Evolutionary conservation across 2,329 filamentous ascomycete species (phyloP), one percentile per base, ranked within the genome.

Genomic region (Trichoderma asperellum): DNA sequence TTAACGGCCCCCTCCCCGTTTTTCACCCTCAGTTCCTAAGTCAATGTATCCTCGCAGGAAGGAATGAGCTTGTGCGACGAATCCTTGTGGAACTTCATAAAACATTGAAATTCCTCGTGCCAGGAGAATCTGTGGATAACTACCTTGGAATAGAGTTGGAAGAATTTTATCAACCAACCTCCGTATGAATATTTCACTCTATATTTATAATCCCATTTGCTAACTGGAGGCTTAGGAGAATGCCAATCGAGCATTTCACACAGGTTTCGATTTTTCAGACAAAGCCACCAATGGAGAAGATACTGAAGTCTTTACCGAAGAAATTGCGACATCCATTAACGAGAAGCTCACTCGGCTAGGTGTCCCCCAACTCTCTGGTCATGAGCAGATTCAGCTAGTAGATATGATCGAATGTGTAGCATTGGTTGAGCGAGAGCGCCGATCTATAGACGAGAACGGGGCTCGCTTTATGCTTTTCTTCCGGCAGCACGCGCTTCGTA

Each of bases 1-100:
- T 98, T 60, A 98, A 97, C 75, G 92, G 93, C 0, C 92, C 94
- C 2, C 82, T 98, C 7, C 93, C 96, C 0, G 86, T 96, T 2
- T 99, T 97, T 74, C 95, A 99, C 75, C 96, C 96, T 0, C 93
- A 97, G 75, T 92, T 97, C 70, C 81, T 98, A 32, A 91, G 92
- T 64, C 92, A 97, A 78, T 95, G 92, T 74, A 93, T 97, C 47
- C 83, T 97, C 32, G 87, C 90, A 24, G 95, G 94, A 0, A 97
- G 97, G 77, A 86, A 86, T 40, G 77, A 80, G 4, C 79, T 93
- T 6, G 93, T 96, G 2, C 90, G 93, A 73, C 85, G 84, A 11
- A 89, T 97, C 11, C 79, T 98, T 34, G 82, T 92, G 63, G 87
- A 87, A 6, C 82, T 99, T 27, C 86, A 94, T 74, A 88, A 89